A percentile compares a stretch with the other conserved stretches of the same genome.
These are phyloP conservation scores for Nakaseomyces sp. DNA, from an alignment of 1,139 yeast genomes.

Conservation along the genomic window DNA sequence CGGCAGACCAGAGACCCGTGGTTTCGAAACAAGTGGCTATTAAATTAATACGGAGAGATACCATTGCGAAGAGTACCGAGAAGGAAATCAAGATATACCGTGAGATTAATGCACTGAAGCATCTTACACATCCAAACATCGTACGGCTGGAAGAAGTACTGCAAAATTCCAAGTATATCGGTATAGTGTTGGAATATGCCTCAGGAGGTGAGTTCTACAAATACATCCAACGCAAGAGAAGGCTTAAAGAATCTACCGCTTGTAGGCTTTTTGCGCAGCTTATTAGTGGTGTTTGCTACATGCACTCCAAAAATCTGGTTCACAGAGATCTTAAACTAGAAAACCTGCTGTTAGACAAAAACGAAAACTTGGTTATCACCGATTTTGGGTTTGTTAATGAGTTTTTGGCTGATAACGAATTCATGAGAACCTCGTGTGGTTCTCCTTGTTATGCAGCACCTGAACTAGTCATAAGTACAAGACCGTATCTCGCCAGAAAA, in stretches of 20 bases:
- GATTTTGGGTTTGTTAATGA: conserved; percentile 91
- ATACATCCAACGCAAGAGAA: conserved; percentile 78
- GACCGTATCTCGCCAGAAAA: conserved; percentile 86
- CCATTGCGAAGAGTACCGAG: conserved; percentile 74
- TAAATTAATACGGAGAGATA: conserved; percentile 78
- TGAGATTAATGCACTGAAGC: conserved; percentile 83
- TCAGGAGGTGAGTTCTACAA: conserved; percentile 96
- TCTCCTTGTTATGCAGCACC: conserved; percentile 99
- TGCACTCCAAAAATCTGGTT: conserved; percentile 58
- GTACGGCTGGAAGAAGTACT: conserved; percentile 86
- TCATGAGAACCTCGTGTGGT: conserved; percentile 95
- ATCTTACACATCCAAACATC: conserved; percentile 85
- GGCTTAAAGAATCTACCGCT: conserved; percentile 77
- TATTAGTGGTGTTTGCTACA: conserved; percentile 86
- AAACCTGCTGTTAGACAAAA: conserved; percentile 56
- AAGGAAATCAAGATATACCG: conserved; percentile 84
- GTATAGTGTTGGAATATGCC: conserved; percentile 92
- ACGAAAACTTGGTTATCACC: conserved; percentile 62
- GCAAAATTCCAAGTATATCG: conserved; percentile 90
- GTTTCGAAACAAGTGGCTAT: conserved; percentile 83
- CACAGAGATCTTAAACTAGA: conserved; percentile 72
- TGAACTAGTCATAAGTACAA: conserved; percentile 79
- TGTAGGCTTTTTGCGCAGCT: conserved; percentile 86
- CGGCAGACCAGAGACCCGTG: conserved; percentile 10
- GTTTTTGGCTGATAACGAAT: conserved; percentile 57